These are phyloP conservation scores for Cynara cardunculus DNA, from an alignment of 129 eudicot species.

Conservation along the genomic window DNA sequence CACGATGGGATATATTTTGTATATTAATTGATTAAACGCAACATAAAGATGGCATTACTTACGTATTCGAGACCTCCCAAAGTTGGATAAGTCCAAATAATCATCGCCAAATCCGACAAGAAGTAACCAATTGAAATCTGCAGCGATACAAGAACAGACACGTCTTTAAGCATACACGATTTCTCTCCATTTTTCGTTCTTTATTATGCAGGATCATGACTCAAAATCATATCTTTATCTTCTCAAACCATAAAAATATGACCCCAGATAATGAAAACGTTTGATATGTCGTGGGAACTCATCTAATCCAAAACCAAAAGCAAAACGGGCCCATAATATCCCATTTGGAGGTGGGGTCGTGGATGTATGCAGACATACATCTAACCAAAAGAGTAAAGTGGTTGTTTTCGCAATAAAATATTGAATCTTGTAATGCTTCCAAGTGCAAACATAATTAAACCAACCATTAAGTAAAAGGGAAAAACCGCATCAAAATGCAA, in stretches of 20 bases:
- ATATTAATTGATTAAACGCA: neutral
- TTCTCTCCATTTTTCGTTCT: neutral
- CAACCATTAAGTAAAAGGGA: too few relatives aligned
- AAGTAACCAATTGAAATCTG: conserved; percentile 90
- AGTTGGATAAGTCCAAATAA: conserved; percentile 66
- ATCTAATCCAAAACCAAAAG: too few relatives aligned
- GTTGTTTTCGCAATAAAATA: too few relatives aligned
- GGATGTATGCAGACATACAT: too few relatives aligned
- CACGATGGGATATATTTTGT: neutral
- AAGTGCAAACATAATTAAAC: neutral
- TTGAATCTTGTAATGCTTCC: too few relatives aligned
- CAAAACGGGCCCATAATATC: too few relatives aligned
- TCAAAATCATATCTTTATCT: neutral
- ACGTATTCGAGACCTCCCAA: conserved; percentile 86
- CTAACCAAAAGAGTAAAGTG: too few relatives aligned
- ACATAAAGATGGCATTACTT: conserved; percentile 34
- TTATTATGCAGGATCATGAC: neutral
- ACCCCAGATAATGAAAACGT: too few relatives aligned
- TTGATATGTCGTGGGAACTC: too few relatives aligned
- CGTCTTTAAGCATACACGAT: neutral
- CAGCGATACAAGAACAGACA: conserved; percentile 7
- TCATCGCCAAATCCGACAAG: conserved; percentile 70
- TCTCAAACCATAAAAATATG: neutral
- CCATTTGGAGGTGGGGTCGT: too few relatives aligned
- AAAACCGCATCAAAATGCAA: too few relatives aligned